Base-by-base conservation (phyloP, 2,329 filamentous ascomycete genomes). In the Pseudomassariella vexata region DNA sequence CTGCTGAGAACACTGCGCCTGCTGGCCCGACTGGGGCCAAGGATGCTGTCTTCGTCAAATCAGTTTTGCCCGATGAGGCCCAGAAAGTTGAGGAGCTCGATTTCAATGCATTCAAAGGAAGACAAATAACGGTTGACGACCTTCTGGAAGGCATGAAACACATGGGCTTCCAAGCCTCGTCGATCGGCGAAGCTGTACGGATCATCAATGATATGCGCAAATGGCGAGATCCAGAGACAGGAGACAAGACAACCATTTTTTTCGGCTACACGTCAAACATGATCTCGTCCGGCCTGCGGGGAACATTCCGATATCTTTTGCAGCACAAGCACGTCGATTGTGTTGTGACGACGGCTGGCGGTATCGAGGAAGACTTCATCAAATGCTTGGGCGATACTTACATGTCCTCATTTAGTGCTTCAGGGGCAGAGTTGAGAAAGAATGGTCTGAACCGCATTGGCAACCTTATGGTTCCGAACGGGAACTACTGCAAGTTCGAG, bases 221-320 rank as follows among this genome's bases (percentile, higher is more conserved):
- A 36, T 96, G 86, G 82, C 71, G 72, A 40, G 84, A 95, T 55
- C 77, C 85, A 1, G 84, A 89, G 51, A 85, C 85, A 2, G 77
- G 76, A 10, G 78, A 83, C 17, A 76, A 76, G 49, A 92, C 92
- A 12, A 96, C 92, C 38, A 90, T 98, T 48, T 96, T 98, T 61
- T 76, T 98, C 7, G 92, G 92, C 36, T 98, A 95, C 65, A 98
- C 92, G 8, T 95, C 87, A 30, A 98, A 98, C 57, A 73, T 98
- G 48, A 95, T 98, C 51, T 96, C 92, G 0, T 98, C 90, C 4
- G 92, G 92, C 7, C 75, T 98, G 19, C 79, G 92, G 33, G 89
- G 94, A 45, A 89, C 89, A 21, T 68, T 98, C 44, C 85, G 92
- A 35, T 98, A 88, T 65, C 76, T 98, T 1, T 89, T 94, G 26